A percentile compares a stretch with the other conserved stretches of the same genome.
Evolutionary conservation across 1,284 basidiomycete genomes (phyloP).

Genomic region (Coniferiporia sulphurascens): DNA sequence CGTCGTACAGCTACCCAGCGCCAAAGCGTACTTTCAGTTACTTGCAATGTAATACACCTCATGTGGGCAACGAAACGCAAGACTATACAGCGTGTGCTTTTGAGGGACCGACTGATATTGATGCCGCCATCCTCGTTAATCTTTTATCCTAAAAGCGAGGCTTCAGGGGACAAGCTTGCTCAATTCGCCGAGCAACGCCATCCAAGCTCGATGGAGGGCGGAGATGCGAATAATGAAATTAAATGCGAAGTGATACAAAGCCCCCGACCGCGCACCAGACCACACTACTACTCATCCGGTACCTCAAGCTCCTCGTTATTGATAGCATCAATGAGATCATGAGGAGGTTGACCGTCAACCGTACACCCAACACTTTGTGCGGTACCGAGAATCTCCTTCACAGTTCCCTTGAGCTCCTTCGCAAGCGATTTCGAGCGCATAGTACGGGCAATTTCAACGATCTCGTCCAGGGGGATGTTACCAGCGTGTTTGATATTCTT

Average conservation of each 20-base stretch:
- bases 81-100: no score
- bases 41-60: no score
- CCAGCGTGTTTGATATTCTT: slow-evolving; percentile 99
- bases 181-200: no score
- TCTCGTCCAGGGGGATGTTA: slow-evolving; percentile 93
- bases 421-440: slow-evolving; percentile 96
- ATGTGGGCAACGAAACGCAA: no score
- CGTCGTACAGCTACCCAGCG: no score
- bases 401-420: slow-evolving; percentile 85
- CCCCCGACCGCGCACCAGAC: not conserved
- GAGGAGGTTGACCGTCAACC: slow-evolving; percentile 89
- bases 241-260: slow-evolving; percentile 14
- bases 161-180: no score
- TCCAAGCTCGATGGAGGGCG: not conserved
- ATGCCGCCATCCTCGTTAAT: no score
- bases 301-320: slow-evolving; percentile 94
- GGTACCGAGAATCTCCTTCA: slow-evolving; percentile 93
- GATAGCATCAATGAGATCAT: slow-evolving; percentile 96
- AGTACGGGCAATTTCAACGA: slow-evolving; percentile 92
- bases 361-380: slow-evolving; percentile 96
- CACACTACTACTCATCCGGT: slow-evolving; percentile 76
- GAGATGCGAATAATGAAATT: slow-evolving; percentile 7
- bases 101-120: no score
- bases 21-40: no score
- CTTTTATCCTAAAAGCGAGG: no score